Conservation (phyloP, 2,329 filamentous ascomycete species). For the Domatiomyces catenatus region DNA sequence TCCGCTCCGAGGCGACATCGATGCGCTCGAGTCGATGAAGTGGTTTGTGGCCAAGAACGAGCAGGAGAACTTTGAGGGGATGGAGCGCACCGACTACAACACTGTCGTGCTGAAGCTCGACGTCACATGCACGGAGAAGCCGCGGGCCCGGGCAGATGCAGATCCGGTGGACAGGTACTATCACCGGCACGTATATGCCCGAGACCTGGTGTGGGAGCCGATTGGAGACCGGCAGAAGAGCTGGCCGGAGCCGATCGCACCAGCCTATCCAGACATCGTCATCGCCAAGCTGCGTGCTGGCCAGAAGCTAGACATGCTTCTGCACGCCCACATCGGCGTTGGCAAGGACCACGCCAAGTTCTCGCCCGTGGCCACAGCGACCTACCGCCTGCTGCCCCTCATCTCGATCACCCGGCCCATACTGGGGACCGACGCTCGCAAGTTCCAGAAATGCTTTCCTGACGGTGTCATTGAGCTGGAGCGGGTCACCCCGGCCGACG, state of each 20-base stretch:
- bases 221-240: slow-evolving; percentile 52
- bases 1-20: slow-evolving; percentile 64
- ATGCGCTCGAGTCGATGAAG: slow-evolving; percentile 66
- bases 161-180: slow-evolving; percentile 76
- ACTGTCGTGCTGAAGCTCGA: slow-evolving; percentile 66
- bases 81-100: slow-evolving; percentile 56
- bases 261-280: slow-evolving; percentile 81
- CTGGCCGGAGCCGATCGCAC: slow-evolving; percentile 42
- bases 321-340: slow-evolving; percentile 91
- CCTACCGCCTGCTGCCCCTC: slow-evolving; percentile 76
- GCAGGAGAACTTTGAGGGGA: slow-evolving; percentile 29
- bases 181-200: slow-evolving; percentile 69
- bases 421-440: slow-evolving; percentile 67
- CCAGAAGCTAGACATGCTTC: slow-evolving; percentile 69
- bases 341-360: slow-evolving; percentile 94
- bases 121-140: slow-evolving; percentile 66
- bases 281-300: slow-evolving; percentile 86
- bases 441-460: slow-evolving; percentile 83
- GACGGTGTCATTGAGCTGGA: slow-evolving; percentile 72
- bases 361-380: slow-evolving; percentile 86
- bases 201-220: slow-evolving; percentile 60
- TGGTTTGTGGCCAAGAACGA: slow-evolving; percentile 63
- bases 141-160: slow-evolving; percentile 54
- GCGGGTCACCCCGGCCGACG: slow-evolving; percentile 53
- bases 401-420: slow-evolving; percentile 78